Conservation (phyloP, 306 rosid genomes). For the barrel medic (Medicago truncatula) region DNA sequence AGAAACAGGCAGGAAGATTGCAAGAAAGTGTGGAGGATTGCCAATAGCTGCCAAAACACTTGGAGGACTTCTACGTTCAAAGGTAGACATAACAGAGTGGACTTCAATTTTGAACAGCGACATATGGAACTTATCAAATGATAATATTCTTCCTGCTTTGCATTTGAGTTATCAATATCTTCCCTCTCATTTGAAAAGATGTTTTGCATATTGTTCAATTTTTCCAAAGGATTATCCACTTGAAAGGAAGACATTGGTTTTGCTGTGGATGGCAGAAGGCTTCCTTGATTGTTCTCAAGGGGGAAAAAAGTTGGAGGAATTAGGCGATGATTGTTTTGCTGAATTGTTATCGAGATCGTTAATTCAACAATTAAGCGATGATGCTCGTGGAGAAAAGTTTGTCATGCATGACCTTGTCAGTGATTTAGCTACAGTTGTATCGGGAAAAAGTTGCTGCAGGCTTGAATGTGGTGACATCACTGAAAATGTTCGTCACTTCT, state of each 20-base stretch:
- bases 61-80: not conserved
- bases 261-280: conserved; percentile 54
- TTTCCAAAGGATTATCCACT: too few relatives aligned
- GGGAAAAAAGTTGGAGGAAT: conserved; percentile 10
- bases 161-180: conserved; percentile 1
- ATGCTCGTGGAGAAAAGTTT: not conserved
- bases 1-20: conserved; percentile 48
- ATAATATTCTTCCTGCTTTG: not conserved
- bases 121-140: conserved; percentile 27
- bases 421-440: not conserved
- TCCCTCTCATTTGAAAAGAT: conserved; percentile 8
- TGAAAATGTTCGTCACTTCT: not conserved
- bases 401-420: conserved; percentile 8
- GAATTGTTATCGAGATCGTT: conserved; percentile 29
- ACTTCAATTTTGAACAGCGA: conserved; percentile 6
- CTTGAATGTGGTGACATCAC: not conserved
- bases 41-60: not conserved
- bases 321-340: conserved; percentile 34
- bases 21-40: not conserved
- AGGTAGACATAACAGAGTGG: conserved; percentile 46
- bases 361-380: not conserved
- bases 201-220: not conserved
- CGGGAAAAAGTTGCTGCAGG: not conserved
- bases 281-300: not conserved
- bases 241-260: too few relatives aligned